Evolutionary conservation across 306 rosid species (phyloP).

Genomic region (Glycine soja): DNA sequence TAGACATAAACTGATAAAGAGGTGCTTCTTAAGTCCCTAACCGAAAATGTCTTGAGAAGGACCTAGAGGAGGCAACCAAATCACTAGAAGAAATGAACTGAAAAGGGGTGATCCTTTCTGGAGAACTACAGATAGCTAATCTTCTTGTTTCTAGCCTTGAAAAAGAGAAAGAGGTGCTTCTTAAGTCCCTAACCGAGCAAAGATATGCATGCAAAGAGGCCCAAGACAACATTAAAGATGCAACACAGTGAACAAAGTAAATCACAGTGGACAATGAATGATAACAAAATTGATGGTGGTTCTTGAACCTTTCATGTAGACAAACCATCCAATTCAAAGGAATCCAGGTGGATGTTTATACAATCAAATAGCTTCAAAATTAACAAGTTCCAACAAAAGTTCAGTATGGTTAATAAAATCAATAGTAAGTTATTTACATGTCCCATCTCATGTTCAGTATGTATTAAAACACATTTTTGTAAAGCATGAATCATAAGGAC

Average conservation of each 20-base stretch:
- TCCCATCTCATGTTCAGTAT: constrained; percentile 10
- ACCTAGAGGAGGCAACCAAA: constrained; percentile 75
- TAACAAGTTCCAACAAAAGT: constrained; percentile 18
- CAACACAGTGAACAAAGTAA: constrained; percentile 17
- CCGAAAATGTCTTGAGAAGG: constrained; percentile 64
- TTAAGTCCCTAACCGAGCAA: constrained; percentile 65
- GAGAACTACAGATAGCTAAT: constrained; percentile 64
- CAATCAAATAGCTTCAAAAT: background rate
- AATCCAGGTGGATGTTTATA: background rate
- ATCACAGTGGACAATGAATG: background rate
- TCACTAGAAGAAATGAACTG: constrained; percentile 85
- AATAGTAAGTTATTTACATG: background rate
- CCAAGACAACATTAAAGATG: constrained; percentile 79
- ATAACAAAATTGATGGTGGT: constrained; percentile 12
- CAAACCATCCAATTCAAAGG: background rate
- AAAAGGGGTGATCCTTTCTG: constrained; percentile 66
- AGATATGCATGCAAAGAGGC: constrained; percentile 66
- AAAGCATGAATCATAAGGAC: background rate
- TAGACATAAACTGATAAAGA: too few relatives aligned
- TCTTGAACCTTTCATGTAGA: constrained; percentile 7
- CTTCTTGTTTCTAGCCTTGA: constrained; percentile 67
- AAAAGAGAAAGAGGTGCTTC: constrained; percentile 72
- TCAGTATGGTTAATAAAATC: background rate
- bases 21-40: too few relatives aligned
- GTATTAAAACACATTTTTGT: constrained; percentile 27